Evolutionary conservation across 495 filamentous ascomycete genomes (phyloP), one percentile per base, ranked within the genome.

Genomic region (Podospora appendiculata): DNA sequence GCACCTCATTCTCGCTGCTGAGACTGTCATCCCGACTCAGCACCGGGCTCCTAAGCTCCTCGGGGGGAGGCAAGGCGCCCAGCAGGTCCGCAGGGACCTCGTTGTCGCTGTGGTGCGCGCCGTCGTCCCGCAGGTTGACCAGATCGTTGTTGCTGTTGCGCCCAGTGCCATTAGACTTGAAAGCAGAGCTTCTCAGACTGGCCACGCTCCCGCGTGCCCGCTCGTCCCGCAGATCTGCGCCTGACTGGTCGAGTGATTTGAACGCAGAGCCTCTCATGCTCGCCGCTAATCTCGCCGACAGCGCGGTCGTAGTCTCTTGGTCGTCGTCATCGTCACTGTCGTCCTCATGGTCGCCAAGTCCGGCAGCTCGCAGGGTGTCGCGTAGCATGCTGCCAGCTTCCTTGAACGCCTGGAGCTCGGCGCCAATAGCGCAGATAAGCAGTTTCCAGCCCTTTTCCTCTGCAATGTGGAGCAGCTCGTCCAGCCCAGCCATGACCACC

Each of bases 401-500:
- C 47, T 68, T 74, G 48, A 96, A 81, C 8, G 94, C 91, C 57
- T 92, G 87, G 4, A 95, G 64, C 60, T 98, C 93, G 1, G 93
- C 89, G 4, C 90, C 86, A 53, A 96, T 84, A 52, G 88, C 90
- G 52, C 86, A 92, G 18, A 96, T 80, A 19, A 98, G 74, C 25
- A 97, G 68, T 40, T 88, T 96, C 93, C 93, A 98, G 7, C 82
- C 79, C 50, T 78, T 79, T 4, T 78, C 74, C 49, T 85, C 76
- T 0, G 84, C 86, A 35, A 77, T 67, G 13, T 78, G 74, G n/a
- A 85, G 60, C 7, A 74, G 76, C 36, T 75, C 68, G 48, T 85
- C 80, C n/a, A 96, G 62, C 10, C 77, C 74, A 4, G 53, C 47
- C 39, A 86, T 76, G 16, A 79, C 80, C 8, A 62, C 57, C 42